Conservation (phyloP, 768 basidiomycete species). For the Mycena floridula region DNA sequence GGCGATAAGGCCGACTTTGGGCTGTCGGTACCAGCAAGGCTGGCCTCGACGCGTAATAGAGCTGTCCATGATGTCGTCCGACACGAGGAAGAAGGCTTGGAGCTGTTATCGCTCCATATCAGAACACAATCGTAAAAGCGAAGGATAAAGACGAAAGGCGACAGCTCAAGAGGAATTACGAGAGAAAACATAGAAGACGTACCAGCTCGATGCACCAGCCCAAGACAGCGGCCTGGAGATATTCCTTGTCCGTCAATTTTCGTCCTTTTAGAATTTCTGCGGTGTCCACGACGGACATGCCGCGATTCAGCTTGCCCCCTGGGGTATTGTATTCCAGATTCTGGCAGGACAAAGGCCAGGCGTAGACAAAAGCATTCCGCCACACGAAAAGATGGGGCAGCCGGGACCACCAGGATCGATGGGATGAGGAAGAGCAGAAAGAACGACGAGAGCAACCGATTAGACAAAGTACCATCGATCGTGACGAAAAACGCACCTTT, state of each 20-base stretch:
- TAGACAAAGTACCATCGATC: no score
- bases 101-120: no score
- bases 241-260: conserved; percentile 72
- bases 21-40: conserved; percentile 85
- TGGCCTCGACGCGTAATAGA: conserved; percentile 91
- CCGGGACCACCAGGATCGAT: neutral
- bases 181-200: conserved; percentile 24
- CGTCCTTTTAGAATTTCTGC: conserved; percentile 81
- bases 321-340: conserved; percentile 91
- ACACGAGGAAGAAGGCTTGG: conserved; percentile 95
- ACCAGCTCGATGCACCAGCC: conserved; percentile 97
- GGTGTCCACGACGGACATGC: conserved; percentile 91
- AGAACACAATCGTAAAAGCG: no score
- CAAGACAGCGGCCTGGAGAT: conserved; percentile 79
- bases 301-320: conserved; percentile 92
- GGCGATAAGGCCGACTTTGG: conserved; percentile 70
- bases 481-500: conserved; percentile 52
- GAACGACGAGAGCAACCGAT: neutral
- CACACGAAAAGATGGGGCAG: no score
- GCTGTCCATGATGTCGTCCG: conserved; percentile 98
- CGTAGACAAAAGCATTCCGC: neutral
- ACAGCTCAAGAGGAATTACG: neutral
- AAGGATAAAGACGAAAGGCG: no score
- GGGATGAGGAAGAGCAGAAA: neutral
- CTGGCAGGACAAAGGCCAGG: conserved; percentile 31